Evolutionary conservation across 1,284 basidiomycete genomes (phyloP), one percentile per base, ranked within the genome.

Genomic region (Boletellus sp.): DNA sequence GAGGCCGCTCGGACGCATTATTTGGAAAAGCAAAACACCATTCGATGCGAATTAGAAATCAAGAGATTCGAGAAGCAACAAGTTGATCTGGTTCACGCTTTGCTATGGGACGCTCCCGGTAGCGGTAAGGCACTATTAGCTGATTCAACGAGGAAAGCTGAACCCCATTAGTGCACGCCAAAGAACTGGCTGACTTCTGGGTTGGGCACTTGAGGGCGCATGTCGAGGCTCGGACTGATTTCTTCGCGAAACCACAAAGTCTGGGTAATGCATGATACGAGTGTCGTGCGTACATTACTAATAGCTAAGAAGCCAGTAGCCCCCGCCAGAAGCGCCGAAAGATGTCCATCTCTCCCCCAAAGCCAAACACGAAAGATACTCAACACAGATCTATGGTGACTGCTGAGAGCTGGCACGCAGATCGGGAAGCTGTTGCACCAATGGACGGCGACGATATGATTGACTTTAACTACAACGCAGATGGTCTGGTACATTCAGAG

Each of bases 161-260:
- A 52, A 26, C 11, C 23, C 41, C 37, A 33, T 26, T 49, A 89
- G 87, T 89, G 39, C 73, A 78, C 47, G 82, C 83, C 2, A 77
- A 78, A 36, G 72, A 73, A 8, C 65, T 90, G 36, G 70, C 78
- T 2, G 76, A 84, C 45, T 87, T 89, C 56, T 89, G 87, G 86
- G 69, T 78, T 48, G 73, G 79, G 43, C 83, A 77, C 54, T 80
- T 85, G 64, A 83, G 76, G 54, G 67, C 80, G 2, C 83, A 84
- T 56, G 76, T 86, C 4, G 78, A 84, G 59, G 76, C 82, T 27
- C 76, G 77, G 43, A 75, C 76, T 2, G 75, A 76, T n/a, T 57
- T 63, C n/a, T 52, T 78, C 22, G 51, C 78, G 23, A 72, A 76
- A 49, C 54, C 62, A 21, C 55, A 56, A 40, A 61, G 71, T 72